These are phyloP conservation scores for Asterella californica DNA, from an alignment of 225 moss, liverwort and hornwort species.

Conservation along the genomic window DNA sequence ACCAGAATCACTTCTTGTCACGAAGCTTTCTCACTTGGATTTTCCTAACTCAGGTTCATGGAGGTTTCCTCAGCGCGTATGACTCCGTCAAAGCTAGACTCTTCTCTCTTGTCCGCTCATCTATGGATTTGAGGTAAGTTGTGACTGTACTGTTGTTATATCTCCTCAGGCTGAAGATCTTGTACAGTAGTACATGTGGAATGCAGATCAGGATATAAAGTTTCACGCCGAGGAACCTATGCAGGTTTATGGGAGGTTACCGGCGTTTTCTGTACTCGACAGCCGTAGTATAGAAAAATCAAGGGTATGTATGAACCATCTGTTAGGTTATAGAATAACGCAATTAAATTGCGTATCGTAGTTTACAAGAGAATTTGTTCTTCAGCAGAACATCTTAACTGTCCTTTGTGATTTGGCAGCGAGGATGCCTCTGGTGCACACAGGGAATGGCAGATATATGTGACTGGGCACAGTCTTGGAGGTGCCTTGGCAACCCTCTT, in stretches of 20 bases:
- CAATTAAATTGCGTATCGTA: neutral
- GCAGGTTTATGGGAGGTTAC: no score
- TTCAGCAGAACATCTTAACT: neutral
- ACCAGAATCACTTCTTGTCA: neutral
- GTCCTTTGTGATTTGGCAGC: neutral
- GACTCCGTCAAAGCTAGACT: constrained; percentile 81
- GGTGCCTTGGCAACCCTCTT: constrained; percentile 84
- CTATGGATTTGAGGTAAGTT: constrained; percentile 49
- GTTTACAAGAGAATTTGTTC: neutral
- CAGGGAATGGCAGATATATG: constrained; percentile 65
- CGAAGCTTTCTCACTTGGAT: neutral
- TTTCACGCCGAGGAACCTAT: no score
- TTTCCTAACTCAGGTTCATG: constrained; percentile 56
- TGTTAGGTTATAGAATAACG: neutral
- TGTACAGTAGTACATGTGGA: no score
- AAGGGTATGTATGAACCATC: neutral
- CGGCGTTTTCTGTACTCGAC: no score
- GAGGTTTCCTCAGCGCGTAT: constrained; percentile 87
- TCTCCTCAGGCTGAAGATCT: no score
- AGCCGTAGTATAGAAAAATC: no score
- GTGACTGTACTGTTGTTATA: neutral
- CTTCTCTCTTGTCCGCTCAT: constrained; percentile 52
- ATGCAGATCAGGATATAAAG: no score
- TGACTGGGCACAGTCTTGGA: constrained; percentile 89
- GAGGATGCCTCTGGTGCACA: neutral